Conservation (phyloP, 2,329 filamentous ascomycete genomes). For the Ascochyta rabiei region DNA sequence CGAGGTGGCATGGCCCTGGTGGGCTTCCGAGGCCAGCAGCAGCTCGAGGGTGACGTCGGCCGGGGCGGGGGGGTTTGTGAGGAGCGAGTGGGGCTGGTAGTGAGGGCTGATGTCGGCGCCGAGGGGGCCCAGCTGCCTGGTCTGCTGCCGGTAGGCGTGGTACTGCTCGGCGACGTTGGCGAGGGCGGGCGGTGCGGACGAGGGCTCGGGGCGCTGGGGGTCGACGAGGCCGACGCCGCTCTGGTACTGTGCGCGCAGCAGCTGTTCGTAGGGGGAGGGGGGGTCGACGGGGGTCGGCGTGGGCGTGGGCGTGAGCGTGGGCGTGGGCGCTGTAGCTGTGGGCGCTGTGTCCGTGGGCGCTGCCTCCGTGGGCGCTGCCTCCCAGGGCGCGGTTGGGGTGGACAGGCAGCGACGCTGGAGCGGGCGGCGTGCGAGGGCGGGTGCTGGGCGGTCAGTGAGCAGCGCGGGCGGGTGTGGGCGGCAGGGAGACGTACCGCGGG, state of each 20-base stretch:
- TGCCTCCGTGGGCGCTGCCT: no score
- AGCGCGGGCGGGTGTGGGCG: not conserved
- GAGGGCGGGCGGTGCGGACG: not conserved
- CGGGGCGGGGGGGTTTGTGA: conserved; percentile 74
- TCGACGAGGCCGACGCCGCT: conserved; percentile 5
- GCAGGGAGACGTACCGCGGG: conserved; percentile 43
- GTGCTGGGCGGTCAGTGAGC: not conserved
- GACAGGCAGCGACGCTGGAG: conserved; percentile 1
- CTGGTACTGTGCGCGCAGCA: not conserved
- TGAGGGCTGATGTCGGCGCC: conserved; percentile 53
- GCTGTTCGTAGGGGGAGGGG: not conserved
- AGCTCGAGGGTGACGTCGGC: conserved; percentile 88
- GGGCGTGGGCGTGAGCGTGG: not conserved
- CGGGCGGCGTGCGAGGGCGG: conserved; percentile 1
- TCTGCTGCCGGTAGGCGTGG: conserved; percentile 50
- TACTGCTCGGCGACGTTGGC: conserved; percentile 49
- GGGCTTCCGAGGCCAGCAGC: conserved; percentile 60
- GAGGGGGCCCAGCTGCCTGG: conserved; percentile 44
- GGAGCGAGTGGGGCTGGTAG: conserved; percentile 70
- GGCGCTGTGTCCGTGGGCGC: not conserved
- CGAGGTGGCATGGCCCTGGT: conserved; percentile 84
- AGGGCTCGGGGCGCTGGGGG: not conserved
- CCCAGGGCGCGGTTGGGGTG: not conserved
- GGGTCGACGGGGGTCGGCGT: no score
- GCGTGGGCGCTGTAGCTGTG: no score